A percentile compares a stretch with the other conserved stretches of the same genome.
Conservation (phyloP, 164 flowering plant species). For the Nymphaea colorata region DNA sequence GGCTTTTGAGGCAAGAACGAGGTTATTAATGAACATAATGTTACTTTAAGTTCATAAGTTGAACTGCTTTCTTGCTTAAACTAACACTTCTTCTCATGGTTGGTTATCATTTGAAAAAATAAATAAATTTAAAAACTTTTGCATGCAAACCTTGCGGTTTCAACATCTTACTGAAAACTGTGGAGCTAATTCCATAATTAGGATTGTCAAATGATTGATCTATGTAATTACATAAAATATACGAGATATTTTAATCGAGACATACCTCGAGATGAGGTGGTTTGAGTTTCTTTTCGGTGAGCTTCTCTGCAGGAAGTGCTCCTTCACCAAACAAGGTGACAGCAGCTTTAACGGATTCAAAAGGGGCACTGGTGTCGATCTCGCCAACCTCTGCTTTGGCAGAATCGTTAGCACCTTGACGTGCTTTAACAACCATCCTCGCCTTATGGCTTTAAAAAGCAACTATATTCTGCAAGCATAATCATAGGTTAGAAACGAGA, state of each 20-base stretch:
- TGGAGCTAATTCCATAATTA: too few relatives aligned
- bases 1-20: background rate
- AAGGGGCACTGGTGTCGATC: conserved; percentile 95
- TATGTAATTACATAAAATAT: too few relatives aligned
- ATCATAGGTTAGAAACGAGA: too few relatives aligned
- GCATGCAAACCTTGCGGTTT: too few relatives aligned
- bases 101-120: too few relatives aligned
- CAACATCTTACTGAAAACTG: too few relatives aligned
- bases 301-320: conserved; percentile 61
- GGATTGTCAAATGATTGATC: too few relatives aligned
- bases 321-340: conserved; percentile 84
- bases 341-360: conserved; percentile 96
- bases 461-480: background rate
- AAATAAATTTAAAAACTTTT: too few relatives aligned
- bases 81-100: too few relatives aligned
- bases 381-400: conserved; percentile 72
- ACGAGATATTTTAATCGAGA: too few relatives aligned
- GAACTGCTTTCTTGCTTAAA: background rate
- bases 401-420: conserved; percentile 31
- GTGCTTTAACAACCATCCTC: conserved; percentile 44
- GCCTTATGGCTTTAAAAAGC: background rate
- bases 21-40: background rate
- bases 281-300: conserved; percentile 37
- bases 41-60: background rate
- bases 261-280: background rate